Evolutionary conservation across 1,284 basidiomycete species (phyloP).

Genomic region (Malassezia caprae): DNA sequence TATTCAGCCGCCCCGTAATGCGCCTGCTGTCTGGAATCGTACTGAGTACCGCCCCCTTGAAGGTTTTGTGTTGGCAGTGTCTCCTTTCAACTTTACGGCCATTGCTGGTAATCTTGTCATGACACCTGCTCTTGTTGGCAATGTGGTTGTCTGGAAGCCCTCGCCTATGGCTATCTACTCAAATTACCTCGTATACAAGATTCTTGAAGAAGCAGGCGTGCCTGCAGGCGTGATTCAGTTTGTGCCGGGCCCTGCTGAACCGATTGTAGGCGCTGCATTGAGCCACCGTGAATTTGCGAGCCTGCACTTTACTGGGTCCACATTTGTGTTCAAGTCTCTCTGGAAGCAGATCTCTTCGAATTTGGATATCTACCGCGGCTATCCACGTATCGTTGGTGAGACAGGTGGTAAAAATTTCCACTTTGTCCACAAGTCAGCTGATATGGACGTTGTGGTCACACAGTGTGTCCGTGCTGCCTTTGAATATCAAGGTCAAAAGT

Average conservation of each 20-base stretch:
- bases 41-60: constrained; percentile 91
- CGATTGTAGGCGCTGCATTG: constrained; percentile 49
- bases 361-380: constrained; percentile 59
- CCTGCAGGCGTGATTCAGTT: constrained; percentile 95
- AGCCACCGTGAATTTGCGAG: constrained; percentile 71
- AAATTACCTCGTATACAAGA: constrained; percentile 84
- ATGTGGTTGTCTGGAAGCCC: constrained; percentile 94
- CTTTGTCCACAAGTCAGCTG: constrained; percentile 75
- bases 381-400: constrained; percentile 91
- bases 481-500: constrained; percentile 98
- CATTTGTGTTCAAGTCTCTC: constrained; percentile 72
- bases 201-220: constrained; percentile 85
- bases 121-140: constrained; percentile 85
- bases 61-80: constrained; percentile 92
- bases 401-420: constrained; percentile 96
- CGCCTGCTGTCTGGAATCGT: constrained; percentile 86
- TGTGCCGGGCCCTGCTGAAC: constrained; percentile 56
- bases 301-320: constrained; percentile 94
- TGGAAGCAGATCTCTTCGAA: constrained; percentile 93
- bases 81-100: constrained; percentile 81
- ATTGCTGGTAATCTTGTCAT: constrained; percentile 39
- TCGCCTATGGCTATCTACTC: constrained; percentile 89
- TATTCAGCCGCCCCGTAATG: constrained; percentile 78
- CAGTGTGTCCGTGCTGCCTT: constrained; percentile 84
- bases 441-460: constrained; percentile 73